phyloP scores from a whole-genome alignment of 2,329 filamentous ascomycete genomes.

The Emericellopsis atlantica region DNA sequence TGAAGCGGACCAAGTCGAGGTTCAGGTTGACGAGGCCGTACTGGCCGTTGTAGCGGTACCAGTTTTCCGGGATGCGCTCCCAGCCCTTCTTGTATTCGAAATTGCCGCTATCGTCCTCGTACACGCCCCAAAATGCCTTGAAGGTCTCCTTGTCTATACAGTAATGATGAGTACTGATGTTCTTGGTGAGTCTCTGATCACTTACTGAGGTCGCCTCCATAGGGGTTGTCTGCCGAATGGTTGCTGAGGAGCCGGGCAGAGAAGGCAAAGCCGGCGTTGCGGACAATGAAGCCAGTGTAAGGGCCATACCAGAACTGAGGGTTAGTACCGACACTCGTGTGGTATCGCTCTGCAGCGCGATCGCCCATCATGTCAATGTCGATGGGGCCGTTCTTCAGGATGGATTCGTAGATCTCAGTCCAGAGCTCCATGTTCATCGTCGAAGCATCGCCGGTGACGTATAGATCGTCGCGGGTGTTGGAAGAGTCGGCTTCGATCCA shows the following conservation, averaged over 20 bases:
- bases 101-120: conserved; percentile 18
- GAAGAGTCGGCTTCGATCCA: conserved; percentile 41
- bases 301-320: conserved; percentile 42
- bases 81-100: conserved; percentile 31
- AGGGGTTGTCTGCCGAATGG: conserved; percentile 25
- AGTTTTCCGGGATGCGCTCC: conserved; percentile 39
- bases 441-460: conserved; percentile 33
- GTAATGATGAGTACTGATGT: neutral
- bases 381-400: conserved; percentile 20
- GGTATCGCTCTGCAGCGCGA: conserved; percentile 28
- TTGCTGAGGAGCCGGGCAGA: conserved; percentile 28
- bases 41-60: conserved; percentile 29
- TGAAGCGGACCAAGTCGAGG: conserved; percentile 23
- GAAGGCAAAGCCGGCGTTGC: conserved; percentile 34
- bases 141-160: conserved; percentile 18
- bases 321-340: conserved; percentile 34
- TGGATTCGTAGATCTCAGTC: conserved; percentile 28
- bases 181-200: neutral
- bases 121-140: conserved; percentile 32
- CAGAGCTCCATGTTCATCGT: conserved; percentile 39
- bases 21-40: conserved; percentile 30
- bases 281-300: conserved; percentile 32
- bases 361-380: conserved; percentile 25
- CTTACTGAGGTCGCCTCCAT: conserved; percentile 11
- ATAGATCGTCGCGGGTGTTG: conserved; percentile 38